These are phyloP conservation scores for Auricularia auricula-judae DNA, from an alignment of 768 basidiomycete genomes.

Conservation along the genomic window DNA sequence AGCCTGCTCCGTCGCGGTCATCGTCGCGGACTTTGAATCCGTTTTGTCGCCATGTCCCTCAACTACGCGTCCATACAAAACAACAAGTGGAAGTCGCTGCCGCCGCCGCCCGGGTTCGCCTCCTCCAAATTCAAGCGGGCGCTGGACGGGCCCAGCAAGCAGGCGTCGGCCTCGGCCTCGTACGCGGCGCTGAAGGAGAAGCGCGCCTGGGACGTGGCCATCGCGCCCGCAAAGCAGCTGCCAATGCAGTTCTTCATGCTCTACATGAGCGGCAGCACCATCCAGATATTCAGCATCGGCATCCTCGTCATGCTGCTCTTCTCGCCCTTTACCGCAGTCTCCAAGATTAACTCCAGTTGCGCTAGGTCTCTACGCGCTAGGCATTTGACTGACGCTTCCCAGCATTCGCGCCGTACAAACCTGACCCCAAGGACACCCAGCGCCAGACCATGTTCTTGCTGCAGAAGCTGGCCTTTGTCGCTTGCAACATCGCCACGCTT, in stretches of 20 bases:
- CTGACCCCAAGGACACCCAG: conserved; percentile 33
- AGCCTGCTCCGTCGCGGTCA: neutral
- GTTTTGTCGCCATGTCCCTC: conserved; percentile 11
- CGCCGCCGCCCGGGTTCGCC: conserved; percentile 60
- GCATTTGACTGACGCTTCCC: conserved; percentile 9
- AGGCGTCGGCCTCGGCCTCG: conserved; percentile 32
- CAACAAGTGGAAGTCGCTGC: conserved; percentile 46
- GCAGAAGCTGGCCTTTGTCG: conserved; percentile 61
- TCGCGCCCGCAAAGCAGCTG: conserved; percentile 75
- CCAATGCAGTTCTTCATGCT: conserved; percentile 99
- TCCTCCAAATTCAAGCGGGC: too few species aligned
- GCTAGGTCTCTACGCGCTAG: conserved; percentile 14
- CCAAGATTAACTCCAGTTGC: conserved; percentile 64
- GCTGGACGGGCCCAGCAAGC: conserved; percentile 3
- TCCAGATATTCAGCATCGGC: conserved; percentile 95
- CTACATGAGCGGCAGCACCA: conserved; percentile 94
- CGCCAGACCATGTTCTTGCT: conserved; percentile 42
- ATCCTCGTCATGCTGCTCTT: conserved; percentile 90
- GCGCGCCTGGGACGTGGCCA: conserved; percentile 79
- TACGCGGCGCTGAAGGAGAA: conserved; percentile 62
- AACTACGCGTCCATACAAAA: conserved; percentile 33
- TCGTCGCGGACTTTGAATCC: neutral
- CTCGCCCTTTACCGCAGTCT: conserved; percentile 74
- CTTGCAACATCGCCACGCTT: conserved; percentile 68
- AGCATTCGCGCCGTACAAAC: conserved; percentile 59